Conservation (phyloP, 805 yeast species). For the Ogataea degrootiae region DNA sequence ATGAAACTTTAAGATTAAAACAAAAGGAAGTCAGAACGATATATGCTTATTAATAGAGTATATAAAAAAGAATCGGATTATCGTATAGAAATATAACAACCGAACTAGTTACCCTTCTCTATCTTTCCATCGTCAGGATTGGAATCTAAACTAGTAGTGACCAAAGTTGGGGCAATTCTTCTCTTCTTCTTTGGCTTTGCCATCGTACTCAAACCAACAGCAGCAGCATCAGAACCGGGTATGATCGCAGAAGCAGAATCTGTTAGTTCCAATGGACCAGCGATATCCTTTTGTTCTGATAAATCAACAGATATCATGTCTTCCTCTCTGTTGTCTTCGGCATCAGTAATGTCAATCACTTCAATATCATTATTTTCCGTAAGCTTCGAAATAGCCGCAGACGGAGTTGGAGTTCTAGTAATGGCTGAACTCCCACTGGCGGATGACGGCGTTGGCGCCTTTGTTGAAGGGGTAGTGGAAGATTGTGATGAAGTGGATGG, state of each 20-base stretch:
- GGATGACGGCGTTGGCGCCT: conserved; percentile 11
- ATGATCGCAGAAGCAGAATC: not conserved
- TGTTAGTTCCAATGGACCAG: not conserved
- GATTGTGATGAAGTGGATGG: conserved; percentile 10
- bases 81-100: too few relatives aligned
- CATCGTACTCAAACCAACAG: not conserved
- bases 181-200: conserved; percentile 26
- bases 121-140: not conserved
- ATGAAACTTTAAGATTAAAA: too few relatives aligned
- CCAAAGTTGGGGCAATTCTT: conserved; percentile 33
- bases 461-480: conserved; percentile 5
- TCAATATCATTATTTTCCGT: conserved; percentile 6
- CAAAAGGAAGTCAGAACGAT: too few relatives aligned
- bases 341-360: conserved; percentile 19
- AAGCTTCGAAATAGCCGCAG: conserved; percentile 2
- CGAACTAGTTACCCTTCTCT: not conserved
- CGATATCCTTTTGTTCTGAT: conserved; percentile 2
- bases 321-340: conserved; percentile 9
- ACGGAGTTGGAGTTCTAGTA: conserved; percentile 3
- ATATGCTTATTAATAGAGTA: too few relatives aligned
- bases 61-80: too few relatives aligned
- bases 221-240: not conserved
- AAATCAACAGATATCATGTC: conserved; percentile 3
- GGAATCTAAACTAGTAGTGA: conserved; percentile 8
- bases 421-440: not conserved